A percentile compares a stretch with the other conserved stretches of the same genome.
Conservation (phyloP, 2,329 filamentous ascomycete genomes). For the Lithohypha guttulata region DNA sequence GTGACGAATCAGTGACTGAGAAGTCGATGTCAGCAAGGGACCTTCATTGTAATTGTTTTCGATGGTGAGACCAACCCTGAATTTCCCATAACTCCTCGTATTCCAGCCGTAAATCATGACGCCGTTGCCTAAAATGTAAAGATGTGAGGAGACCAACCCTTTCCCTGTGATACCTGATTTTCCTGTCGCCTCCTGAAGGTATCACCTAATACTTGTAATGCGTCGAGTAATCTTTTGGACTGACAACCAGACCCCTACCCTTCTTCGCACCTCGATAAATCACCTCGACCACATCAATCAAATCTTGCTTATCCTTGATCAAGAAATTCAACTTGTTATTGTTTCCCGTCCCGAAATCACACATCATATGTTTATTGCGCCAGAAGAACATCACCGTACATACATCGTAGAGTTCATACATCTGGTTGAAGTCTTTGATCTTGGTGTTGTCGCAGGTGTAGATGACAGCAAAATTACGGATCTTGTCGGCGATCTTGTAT, state of each 20-base stretch:
- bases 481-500: constrained; percentile 82
- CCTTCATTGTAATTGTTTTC: no score
- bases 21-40: no score
- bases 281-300: constrained; percentile 97
- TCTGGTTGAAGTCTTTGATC: constrained; percentile 86
- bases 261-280: constrained; percentile 99
- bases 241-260: constrained; percentile 88
- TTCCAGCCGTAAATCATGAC: no score
- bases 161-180: background rate
- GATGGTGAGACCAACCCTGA: no score
- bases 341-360: constrained; percentile 93
- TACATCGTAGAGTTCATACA: constrained; percentile 87
- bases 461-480: constrained; percentile 87
- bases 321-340: constrained; percentile 99
- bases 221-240: constrained; percentile 74
- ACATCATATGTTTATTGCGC: constrained; percentile 71
- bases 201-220: constrained; percentile 54
- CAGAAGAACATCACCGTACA: constrained; percentile 98
- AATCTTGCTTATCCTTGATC: constrained; percentile 91
- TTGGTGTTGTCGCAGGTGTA: constrained; percentile 90
- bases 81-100: no score
- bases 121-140: no score
- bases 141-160: no score
- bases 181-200: background rate
- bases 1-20: no score